These are phyloP conservation scores for Rhynchosporium graminicola DNA, from an alignment of 2,329 filamentous ascomycete species.

Conservation along the genomic window DNA sequence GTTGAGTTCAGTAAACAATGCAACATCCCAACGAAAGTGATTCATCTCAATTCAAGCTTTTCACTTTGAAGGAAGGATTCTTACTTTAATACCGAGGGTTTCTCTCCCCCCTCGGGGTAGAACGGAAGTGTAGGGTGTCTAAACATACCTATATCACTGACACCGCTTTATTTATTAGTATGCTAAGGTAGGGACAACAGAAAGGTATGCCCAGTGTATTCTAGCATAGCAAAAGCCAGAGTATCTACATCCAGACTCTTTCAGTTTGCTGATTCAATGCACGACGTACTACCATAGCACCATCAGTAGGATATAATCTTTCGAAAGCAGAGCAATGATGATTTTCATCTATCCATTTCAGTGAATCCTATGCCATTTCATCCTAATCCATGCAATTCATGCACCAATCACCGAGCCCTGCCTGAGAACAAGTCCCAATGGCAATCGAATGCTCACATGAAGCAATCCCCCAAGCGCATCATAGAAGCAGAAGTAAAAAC, in stretches of 20 bases:
- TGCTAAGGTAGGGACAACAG: too few relatives aligned
- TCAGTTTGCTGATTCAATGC: not conserved
- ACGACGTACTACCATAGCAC: not conserved
- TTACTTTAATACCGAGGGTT: too few relatives aligned
- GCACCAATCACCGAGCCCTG: not conserved
- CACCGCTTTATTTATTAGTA: too few relatives aligned
- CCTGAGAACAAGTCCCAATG: not conserved
- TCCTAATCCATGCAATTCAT: conserved; percentile 1
- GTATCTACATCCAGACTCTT: conserved; percentile 10
- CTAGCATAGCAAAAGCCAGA: conserved; percentile 1
- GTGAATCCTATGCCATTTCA: not conserved
- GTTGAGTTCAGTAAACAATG: too few relatives aligned
- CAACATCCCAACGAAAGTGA: too few relatives aligned
- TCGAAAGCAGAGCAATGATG: not conserved
- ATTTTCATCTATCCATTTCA: conserved; percentile 12
- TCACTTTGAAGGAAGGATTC: too few relatives aligned
- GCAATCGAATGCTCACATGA: not conserved
- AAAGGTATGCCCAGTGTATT: too few relatives aligned
- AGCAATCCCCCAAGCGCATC: not conserved
- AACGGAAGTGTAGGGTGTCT: too few relatives aligned
- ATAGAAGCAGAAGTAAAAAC: not conserved
- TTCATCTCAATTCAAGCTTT: too few relatives aligned
- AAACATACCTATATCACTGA: too few relatives aligned
- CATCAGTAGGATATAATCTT: too few relatives aligned
- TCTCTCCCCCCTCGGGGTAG: too few relatives aligned